Conservation (phyloP, 2,329 filamentous ascomycete genomes). For the Xylariaceae sp. region DNA sequence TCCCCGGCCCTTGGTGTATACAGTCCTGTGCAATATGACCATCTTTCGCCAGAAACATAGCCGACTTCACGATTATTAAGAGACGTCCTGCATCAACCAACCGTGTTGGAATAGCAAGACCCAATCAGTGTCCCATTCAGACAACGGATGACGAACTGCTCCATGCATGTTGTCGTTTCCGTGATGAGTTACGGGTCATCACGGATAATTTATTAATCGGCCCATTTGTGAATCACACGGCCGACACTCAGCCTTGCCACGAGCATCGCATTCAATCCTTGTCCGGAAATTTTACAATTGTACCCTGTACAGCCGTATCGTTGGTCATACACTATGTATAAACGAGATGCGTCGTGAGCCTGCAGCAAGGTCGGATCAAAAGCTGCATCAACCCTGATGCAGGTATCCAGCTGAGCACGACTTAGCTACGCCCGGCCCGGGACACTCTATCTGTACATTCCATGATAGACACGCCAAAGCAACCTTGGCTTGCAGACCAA, state of each 20-base stretch:
- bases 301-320: neutral
- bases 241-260: conserved; percentile 14
- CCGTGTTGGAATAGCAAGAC: neutral
- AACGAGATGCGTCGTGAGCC: conserved; percentile 9
- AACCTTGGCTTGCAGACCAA: conserved; percentile 3
- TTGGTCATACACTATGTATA: conserved; percentile 2
- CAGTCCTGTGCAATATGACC: neutral
- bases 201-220: neutral
- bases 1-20: neutral
- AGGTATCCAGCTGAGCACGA: conserved; percentile 25
- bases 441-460: neutral
- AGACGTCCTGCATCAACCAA: neutral
- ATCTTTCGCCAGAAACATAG: neutral
- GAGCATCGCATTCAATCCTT: conserved; percentile 3
- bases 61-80: neutral
- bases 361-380: conserved; percentile 13
- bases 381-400: conserved; percentile 23
- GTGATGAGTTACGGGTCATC: neutral
- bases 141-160: neutral
- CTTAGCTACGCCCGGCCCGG: neutral
- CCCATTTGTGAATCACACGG: neutral
- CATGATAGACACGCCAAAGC: neutral
- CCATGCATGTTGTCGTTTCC: neutral
- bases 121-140: neutral
- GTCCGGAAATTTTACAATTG: conserved; percentile 1